These are phyloP conservation scores for Zelonia costaricensis DNA, from an alignment of 208 protist genomes.

Conservation along the genomic window DNA sequence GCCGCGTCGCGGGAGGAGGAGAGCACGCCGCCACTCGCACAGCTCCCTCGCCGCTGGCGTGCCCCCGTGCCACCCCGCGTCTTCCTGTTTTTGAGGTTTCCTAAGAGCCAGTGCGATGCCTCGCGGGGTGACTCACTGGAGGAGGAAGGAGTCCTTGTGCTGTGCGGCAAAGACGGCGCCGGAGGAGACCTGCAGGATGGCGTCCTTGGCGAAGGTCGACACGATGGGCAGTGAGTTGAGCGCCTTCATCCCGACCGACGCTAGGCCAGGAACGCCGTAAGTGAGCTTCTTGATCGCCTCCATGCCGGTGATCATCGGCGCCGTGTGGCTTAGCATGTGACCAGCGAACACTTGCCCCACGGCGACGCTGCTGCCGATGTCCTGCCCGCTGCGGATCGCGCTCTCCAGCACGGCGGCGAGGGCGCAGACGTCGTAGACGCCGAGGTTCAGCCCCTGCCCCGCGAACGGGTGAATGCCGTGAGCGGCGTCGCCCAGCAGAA, in stretches of 20 bases:
- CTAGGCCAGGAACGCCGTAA: conserved; percentile 44
- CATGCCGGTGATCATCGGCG: conserved; percentile 78
- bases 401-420: conserved; percentile 63
- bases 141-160: conserved; percentile 59
- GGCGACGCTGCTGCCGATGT: conserved; percentile 71
- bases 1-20: too few relatives aligned
- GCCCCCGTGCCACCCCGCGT: too few relatives aligned
- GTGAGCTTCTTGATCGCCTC: conserved; percentile 72
- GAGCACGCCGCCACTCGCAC: too few relatives aligned
- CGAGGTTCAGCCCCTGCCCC: conserved; percentile 93
- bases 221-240: conserved; percentile 67
- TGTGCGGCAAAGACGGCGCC: conserved; percentile 67
- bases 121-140: too few relatives aligned
- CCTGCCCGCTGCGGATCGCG: conserved; percentile 68
- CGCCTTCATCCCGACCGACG: conserved; percentile 67
- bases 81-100: too few relatives aligned
- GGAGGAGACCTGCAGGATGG: conserved; percentile 77
- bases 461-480: conserved; percentile 93
- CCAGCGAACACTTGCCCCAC: conserved; percentile 75
- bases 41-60: too few relatives aligned
- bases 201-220: conserved; percentile 75
- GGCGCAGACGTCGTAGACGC: conserved; percentile 86
- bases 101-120: too few relatives aligned
- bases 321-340: conserved; percentile 78
- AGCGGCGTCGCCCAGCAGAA: conserved; percentile 88